Base-by-base conservation (phyloP, 371 early-diverging fungal species). In the Mucor saturninus region DNA sequence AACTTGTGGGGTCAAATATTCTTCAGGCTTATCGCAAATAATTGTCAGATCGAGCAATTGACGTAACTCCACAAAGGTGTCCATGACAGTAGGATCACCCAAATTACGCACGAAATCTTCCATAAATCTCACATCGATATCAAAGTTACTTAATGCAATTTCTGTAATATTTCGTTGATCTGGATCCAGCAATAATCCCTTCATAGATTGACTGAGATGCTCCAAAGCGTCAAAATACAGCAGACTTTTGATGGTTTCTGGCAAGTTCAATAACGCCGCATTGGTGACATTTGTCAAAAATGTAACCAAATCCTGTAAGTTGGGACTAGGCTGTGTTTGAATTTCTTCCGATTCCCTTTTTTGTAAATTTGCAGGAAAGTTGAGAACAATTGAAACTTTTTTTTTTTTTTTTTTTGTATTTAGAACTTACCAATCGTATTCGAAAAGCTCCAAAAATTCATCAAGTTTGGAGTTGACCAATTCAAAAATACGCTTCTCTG, bases 401-500 rank as follows among this genome's bases (percentile, higher is more conserved):
- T 21, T 21, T 21, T 21, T 21, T 21, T 21, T 21, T 21, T 21
- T 21, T 21, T 2, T n/a, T 43, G 14, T 14, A n/a, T 2, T 42
- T n/a, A 7, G 26, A 9, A 10, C 21, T 30, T 50, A 50, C 93
- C 93, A 95, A 30, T 95, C 93, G 67, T 93, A 94, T 62, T 91
- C 92, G 7, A 92, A 85, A 30, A 89, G 53, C 52, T 91, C 91
- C 45, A 95, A 72, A 55, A 93, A 92, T 46, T 89, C 89, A 65
- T 94, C 93, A 54, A 93, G 77, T 69, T 94, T 95, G 56, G 81
- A 79, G 61, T 94, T 90, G 29, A 95, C 85, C 9, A 95, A 69
- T 55, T 91, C 90, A 51, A 90, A 90, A 38, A 95, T 86, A 42
- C 93, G 86, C 62, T 89, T 90, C 61, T 95, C 96, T 2, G 91